Conservation (phyloP, 345 rosid genomes). For the Psidium friedrichsthalianum region DNA sequence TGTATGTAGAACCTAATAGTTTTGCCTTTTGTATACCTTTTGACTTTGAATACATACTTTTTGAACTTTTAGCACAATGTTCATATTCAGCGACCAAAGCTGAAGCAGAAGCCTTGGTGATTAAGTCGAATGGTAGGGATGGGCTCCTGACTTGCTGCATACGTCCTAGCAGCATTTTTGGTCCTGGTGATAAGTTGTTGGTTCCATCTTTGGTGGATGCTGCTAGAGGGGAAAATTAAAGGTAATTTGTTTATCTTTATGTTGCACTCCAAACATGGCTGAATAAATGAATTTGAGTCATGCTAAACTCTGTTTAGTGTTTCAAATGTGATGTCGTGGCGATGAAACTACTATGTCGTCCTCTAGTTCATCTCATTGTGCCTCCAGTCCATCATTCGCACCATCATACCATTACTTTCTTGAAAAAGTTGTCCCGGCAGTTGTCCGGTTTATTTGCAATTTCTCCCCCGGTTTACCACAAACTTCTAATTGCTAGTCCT, state of each 20-base stretch:
- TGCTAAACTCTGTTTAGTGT: not conserved
- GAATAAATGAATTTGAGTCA: not conserved
- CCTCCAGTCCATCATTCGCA: not conserved
- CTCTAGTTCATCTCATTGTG: not conserved
- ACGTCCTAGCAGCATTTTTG: slow-evolving; percentile 91
- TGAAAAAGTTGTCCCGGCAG: not conserved
- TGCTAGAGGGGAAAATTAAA: slow-evolving; percentile 81
- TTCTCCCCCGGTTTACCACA: not conserved
- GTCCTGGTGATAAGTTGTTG: slow-evolving; percentile 85
- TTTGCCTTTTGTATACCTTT: not conserved
- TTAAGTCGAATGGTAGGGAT: slow-evolving; percentile 56
- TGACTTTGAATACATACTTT: not conserved
- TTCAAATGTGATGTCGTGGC: not conserved
- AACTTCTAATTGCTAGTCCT: not conserved
- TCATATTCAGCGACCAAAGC: slow-evolving; percentile 87
- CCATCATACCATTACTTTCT: not conserved
- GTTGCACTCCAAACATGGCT: not conserved
- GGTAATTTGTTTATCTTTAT: slow-evolving; percentile 23
- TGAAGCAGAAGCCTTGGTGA: slow-evolving; percentile 63
- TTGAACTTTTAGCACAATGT: slow-evolving; percentile 55
- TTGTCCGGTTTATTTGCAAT: not conserved
- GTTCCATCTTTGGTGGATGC: slow-evolving; percentile 78
- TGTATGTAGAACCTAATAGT: not conserved
- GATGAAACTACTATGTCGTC: not conserved
- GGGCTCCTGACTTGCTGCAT: slow-evolving; percentile 89